Conservation (phyloP, 1,139 yeast species). For the Yamadazyma membranifaciens region DNA sequence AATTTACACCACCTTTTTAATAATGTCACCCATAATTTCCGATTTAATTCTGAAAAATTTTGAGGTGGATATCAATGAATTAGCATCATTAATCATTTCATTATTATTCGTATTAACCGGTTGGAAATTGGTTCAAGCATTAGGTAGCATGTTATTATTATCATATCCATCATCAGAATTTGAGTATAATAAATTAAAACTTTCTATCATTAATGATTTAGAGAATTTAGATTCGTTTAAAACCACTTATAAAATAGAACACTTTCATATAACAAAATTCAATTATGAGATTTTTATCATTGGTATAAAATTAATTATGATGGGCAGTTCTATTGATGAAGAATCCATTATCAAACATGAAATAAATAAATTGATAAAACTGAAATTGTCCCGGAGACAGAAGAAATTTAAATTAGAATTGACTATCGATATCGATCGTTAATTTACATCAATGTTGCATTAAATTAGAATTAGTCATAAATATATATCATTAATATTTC, state of each 20-base stretch:
- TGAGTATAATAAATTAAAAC: slow-evolving; percentile 37
- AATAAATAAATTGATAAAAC: slow-evolving; percentile 40
- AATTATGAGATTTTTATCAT: slow-evolving; percentile 59
- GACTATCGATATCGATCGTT: slow-evolving; percentile 60
- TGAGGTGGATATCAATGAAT: slow-evolving; percentile 44
- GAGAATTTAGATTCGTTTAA: slow-evolving; percentile 49
- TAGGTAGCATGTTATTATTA: slow-evolving; percentile 53
- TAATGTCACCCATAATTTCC: slow-evolving; percentile 35
- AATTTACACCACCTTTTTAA: slow-evolving; percentile 44
- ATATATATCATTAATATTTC: not conserved
- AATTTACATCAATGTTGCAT: no score
- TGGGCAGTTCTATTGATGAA: slow-evolving; percentile 70
- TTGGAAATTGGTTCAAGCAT: slow-evolving; percentile 49
- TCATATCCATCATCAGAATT: slow-evolving; percentile 49
- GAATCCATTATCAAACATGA: slow-evolving; percentile 58
- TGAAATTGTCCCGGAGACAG: slow-evolving; percentile 22
- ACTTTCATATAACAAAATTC: slow-evolving; percentile 57
- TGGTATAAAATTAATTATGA: slow-evolving; percentile 54
- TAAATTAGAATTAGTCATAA: slow-evolving; percentile 5
- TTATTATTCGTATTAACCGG: slow-evolving; percentile 50
- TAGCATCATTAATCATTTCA: slow-evolving; percentile 52
- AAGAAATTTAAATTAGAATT: slow-evolving; percentile 45
- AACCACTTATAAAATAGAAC: slow-evolving; percentile 44
- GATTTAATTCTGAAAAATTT: slow-evolving; percentile 24
- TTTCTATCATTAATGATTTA: slow-evolving; percentile 36